Conservation (phyloP, 345 rosid species). For the Lenwebbia sp. region DNA sequence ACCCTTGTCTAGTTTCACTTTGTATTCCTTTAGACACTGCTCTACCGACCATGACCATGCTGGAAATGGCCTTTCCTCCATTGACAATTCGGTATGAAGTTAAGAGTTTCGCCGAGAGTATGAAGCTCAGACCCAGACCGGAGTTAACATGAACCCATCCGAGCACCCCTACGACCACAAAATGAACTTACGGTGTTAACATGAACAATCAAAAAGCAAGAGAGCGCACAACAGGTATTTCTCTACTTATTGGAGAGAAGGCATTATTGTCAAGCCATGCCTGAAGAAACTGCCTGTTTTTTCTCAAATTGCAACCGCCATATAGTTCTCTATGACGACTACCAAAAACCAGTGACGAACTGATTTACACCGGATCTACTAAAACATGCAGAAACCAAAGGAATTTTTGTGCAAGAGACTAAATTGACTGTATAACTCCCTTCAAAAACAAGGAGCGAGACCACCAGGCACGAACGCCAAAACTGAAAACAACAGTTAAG, state of each 20-base stretch:
- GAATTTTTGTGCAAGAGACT: background rate
- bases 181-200: background rate
- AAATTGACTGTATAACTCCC: background rate
- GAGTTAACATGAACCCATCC: background rate
- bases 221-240: background rate
- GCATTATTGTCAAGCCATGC: background rate
- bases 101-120: background rate
- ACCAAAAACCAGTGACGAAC: background rate
- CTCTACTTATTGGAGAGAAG: background rate
- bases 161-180: background rate
- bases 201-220: background rate
- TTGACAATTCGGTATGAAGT: background rate
- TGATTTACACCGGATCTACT: background rate
- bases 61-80: slow-evolving; percentile 65
- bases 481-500: background rate
- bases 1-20: slow-evolving; percentile 62
- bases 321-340: background rate
- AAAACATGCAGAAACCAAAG: background rate
- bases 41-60: slow-evolving; percentile 86
- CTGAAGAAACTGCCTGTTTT: background rate
- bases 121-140: background rate
- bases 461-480: background rate
- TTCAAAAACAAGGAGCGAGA: background rate
- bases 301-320: background rate
- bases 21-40: slow-evolving; percentile 59